Evolutionary conservation across 257 asterid species (phyloP).

Genomic region (Gynochthodes officinalis): DNA sequence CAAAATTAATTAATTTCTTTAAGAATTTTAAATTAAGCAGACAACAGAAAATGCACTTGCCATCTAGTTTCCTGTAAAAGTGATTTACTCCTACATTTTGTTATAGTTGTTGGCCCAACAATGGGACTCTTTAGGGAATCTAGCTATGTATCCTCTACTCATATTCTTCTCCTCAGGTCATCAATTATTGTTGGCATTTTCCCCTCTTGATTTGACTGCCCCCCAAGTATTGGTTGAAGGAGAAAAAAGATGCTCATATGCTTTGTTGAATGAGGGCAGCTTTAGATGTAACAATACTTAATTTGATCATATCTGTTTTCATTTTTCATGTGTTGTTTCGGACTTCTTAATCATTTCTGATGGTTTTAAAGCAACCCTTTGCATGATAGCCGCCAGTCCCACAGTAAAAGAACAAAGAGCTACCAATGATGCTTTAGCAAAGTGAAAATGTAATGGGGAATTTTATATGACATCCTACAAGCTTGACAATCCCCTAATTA

Average conservation of each 20-base stretch:
- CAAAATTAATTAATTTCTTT: too few species aligned
- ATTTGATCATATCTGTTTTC: too few species aligned
- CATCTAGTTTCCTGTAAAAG: conserved; percentile 15
- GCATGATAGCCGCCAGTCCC: conserved; percentile 2
- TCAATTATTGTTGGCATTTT: conserved; percentile 14
- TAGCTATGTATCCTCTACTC: conserved; percentile 1
- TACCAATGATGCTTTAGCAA: neutral
- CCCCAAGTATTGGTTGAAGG: conserved; percentile 8
- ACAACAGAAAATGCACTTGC: conserved; percentile 20
- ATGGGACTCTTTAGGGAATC: neutral
- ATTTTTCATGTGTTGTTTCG: too few species aligned
- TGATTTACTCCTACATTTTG: neutral
- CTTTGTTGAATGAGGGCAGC: conserved; percentile 12
- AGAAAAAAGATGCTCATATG: conserved; percentile 20
- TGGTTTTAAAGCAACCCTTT: neutral
- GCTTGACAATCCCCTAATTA: neutral
- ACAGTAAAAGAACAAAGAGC: conserved; percentile 1
- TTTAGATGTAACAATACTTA: too few species aligned
- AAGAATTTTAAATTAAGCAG: conserved; percentile 6
- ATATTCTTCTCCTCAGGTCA: neutral
- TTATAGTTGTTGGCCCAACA: conserved; percentile 5
- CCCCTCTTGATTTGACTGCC: conserved; percentile 4
- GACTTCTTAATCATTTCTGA: neutral
- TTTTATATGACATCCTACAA: neutral
- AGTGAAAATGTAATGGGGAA: conserved; percentile 10